These are phyloP conservation scores for Trichothecium roseum DNA, from an alignment of 2,329 filamentous ascomycete genomes.

Conservation along the genomic window DNA sequence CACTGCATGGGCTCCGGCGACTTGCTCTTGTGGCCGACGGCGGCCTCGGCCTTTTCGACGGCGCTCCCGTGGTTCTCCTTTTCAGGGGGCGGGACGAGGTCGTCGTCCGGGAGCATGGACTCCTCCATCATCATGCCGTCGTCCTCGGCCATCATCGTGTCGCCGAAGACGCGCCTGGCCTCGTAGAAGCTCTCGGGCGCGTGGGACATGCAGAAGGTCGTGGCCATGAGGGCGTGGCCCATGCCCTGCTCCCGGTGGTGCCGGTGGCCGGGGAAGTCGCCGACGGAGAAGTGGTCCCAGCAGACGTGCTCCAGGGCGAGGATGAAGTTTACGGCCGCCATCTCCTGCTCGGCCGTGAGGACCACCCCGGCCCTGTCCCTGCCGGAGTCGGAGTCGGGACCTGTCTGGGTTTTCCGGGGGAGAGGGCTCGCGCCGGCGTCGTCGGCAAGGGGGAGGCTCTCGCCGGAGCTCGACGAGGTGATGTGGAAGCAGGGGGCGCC, in stretches of 20 bases:
- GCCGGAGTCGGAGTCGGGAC: slow-evolving; percentile 9
- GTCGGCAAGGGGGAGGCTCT: slow-evolving; percentile 6
- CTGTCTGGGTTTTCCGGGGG: too few relatives aligned
- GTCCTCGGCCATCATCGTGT: too few relatives aligned
- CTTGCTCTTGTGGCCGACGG: background rate
- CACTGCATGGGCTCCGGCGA: slow-evolving; percentile 21
- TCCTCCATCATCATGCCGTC: background rate
- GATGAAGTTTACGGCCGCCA: slow-evolving; percentile 41
- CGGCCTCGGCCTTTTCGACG: background rate
- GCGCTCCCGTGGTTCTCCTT: background rate
- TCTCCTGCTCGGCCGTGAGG: slow-evolving; percentile 28
- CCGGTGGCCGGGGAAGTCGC: slow-evolving; percentile 24
- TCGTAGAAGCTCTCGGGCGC: slow-evolving; percentile 24
- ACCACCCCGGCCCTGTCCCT: slow-evolving; percentile 8
- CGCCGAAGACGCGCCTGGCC: slow-evolving; percentile 9
- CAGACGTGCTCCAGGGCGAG: slow-evolving; percentile 42
- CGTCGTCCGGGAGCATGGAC: background rate
- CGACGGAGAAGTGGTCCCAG: slow-evolving; percentile 36
- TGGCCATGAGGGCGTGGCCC: slow-evolving; percentile 35
- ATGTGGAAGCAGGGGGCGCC: slow-evolving; percentile 33
- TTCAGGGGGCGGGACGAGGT: background rate
- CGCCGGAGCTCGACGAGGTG: slow-evolving; percentile 14
- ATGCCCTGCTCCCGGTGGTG: slow-evolving; percentile 18
- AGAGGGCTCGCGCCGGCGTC: background rate
- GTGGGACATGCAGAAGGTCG: slow-evolving; percentile 27